Base-by-base conservation (phyloP, 2,329 filamentous ascomycete genomes). In the Alternaria hordeiaustralica region DNA sequence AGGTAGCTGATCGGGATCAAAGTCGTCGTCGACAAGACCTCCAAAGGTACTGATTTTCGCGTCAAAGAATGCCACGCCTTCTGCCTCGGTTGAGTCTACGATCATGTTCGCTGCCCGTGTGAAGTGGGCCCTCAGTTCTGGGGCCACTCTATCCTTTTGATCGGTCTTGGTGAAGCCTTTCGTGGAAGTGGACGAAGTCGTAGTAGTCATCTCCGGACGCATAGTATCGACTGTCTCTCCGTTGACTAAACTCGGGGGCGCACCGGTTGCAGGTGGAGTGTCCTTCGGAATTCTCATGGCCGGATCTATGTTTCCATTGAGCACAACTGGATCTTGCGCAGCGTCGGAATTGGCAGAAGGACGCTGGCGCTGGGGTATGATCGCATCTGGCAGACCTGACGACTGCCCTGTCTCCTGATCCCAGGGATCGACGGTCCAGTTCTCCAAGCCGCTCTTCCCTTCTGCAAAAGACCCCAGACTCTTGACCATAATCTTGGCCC, bases 401-500 rank as follows among this genome's bases (percentile, higher is more conserved):
- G 67, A 56, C 5, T 70, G 55, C 12, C 60, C 62, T 5, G 61
- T 63, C 9, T 72, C 73, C 4, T 64, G 55, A 21, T 78, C 75
- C 71, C 74, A 77, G 1, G 72, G 71, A 55, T 77, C 77, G 43
- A 70, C 67, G 53, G 71, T 76, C 75, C 76, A 78, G 36, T 78
- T 76, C 47, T 79, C 75, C 6, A 76, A 61, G 5, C 68, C 73
- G 15, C 74, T 76, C 58, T 78, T 79, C 1, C 78, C 78, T 45
- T 80, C 78, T 5, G 76, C 78, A 57, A 80, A 80, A 5, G 76
- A 78, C 4, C 78, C 78, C 46, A 80, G 50, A 45, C 75, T 78
- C 54, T 84, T 82, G 44, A 84, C 85, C 79, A 85, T 89, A 70
- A 82, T 84, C 65, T 83, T 87, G 44, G 82, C 86, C 68, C 82